Evolutionary conservation across 2,329 filamentous ascomycete species (phyloP), one percentile per base, ranked within the genome.

Genomic region (Pestalotiopsis sp.): DNA sequence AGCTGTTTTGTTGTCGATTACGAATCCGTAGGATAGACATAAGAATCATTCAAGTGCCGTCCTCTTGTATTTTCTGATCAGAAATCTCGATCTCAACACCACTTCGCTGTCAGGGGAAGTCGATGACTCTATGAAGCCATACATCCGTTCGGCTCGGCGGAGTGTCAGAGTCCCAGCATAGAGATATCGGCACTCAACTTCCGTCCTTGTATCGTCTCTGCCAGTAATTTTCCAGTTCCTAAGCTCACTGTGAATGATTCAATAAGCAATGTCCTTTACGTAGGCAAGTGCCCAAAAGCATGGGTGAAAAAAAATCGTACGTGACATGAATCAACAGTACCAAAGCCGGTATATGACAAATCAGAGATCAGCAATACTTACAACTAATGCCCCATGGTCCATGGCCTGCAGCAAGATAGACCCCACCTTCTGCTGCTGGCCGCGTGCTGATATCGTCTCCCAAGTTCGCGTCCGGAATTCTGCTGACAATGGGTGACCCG

Each of bases 321-420:
- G 31, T 36, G 31, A 36, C 31, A 36, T 36, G 31, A 36, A 36
- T 36, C 31, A 7, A 36, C 1, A 36, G 31, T 36, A 7, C 31
- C 31, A 36, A 36, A 36, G 9, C 31, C 31, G 31, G 9, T 36
- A 36, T 36, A 36, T 36, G 31, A 36, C 31, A 36, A 36, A 36
- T 36, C 45, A 52, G 6, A 52, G 45, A n/a, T 52, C 31, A 36
- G 31, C 31, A 36, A n/a, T 20, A 52, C 45, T 52, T n/a, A 52
- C 45, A 75, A 62, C 84, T 86, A 31, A 92, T 92, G 0, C 92
- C 92, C 92, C 92, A 95, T 0, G 92, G 90, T 0, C 92, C 92
- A 82, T 95, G 92, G 0, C 93, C 92, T 3, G 90, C 84, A 1
- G 90, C 89, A 49, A 94, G 77, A 76, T 88, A 95, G 0, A 95